Evolutionary conservation across 768 basidiomycete genomes (phyloP).

Genomic region (Leccinellum albellum): DNA sequence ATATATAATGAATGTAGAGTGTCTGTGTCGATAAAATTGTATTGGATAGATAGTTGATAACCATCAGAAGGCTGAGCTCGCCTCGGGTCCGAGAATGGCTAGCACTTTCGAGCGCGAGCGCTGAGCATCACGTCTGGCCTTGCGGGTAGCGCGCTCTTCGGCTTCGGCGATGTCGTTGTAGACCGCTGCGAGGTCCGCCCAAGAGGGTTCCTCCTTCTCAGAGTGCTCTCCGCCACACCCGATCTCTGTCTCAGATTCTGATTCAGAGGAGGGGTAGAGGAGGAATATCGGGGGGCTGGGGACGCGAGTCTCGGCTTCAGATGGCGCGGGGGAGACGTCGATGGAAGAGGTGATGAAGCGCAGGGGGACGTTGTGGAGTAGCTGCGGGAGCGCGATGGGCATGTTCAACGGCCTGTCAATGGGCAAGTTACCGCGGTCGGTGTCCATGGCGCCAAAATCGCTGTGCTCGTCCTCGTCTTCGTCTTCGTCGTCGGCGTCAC

Average conservation of each 20-base stretch:
- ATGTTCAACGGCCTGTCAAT: not conserved
- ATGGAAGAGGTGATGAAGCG: not conserved
- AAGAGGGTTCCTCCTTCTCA: not conserved
- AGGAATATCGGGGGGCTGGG: not conserved
- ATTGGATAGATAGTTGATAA: not conserved
- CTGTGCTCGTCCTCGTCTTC: not conserved
- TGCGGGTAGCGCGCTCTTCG: slow-evolving; percentile 7
- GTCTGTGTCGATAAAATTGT: not conserved
- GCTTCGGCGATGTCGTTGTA: not conserved
- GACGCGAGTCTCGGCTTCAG: not conserved
- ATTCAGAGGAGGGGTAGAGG: not conserved
- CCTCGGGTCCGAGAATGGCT: slow-evolving; percentile 4
- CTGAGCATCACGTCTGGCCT: slow-evolving; percentile 5
- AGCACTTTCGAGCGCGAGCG: slow-evolving; percentile 10
- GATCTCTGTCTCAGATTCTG: not conserved
- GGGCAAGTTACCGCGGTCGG: not conserved
- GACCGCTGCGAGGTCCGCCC: not conserved
- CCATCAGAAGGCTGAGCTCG: not conserved
- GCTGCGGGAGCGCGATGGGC: slow-evolving; percentile 3
- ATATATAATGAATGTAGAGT: not conserved
- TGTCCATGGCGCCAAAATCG: not conserved
- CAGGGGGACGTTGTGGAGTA: slow-evolving; percentile 1
- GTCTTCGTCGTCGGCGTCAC: not conserved
- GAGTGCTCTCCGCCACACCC: not conserved
- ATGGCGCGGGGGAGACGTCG: not conserved